Evolutionary conservation across 2,329 filamentous ascomycete species (phyloP).

Genomic region (Ceratocystis harringtonii): DNA sequence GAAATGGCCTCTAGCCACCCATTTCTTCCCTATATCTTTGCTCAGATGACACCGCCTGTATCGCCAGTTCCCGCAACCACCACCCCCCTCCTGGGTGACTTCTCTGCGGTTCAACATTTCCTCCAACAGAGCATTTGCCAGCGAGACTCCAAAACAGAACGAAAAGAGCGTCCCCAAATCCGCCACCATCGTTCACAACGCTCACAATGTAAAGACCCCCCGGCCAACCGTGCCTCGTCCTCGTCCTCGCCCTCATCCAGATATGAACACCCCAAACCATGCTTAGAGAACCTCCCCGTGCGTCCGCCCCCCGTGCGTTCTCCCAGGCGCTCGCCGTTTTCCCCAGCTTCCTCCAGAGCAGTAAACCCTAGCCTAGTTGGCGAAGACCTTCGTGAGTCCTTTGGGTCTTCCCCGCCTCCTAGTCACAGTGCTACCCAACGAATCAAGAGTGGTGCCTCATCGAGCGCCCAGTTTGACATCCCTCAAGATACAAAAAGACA

Average conservation of each 20-base stretch:
- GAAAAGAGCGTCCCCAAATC: neutral
- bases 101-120: constrained; percentile 5
- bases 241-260: neutral
- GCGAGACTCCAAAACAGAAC: neutral
- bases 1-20: neutral
- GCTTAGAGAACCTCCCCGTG: neutral
- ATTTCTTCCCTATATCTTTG: constrained; percentile 10
- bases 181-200: neutral
- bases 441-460: constrained; percentile 6
- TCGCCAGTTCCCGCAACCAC: constrained; percentile 12
- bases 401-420: constrained; percentile 1
- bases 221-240: neutral
- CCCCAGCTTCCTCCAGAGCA: neutral
- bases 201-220: neutral
- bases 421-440: constrained; percentile 15
- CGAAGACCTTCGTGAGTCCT: neutral
- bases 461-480: neutral
- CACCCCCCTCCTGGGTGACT: constrained; percentile 12
- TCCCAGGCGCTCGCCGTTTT: too few relatives aligned
- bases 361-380: neutral
- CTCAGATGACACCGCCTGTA: constrained; percentile 17
- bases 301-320: too few relatives aligned
- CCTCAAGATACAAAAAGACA: constrained; percentile 1
- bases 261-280: neutral
- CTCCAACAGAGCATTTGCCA: neutral